phyloP scores from a whole-genome alignment of 108 stramenopile species.

The Cyclotella atomus region DNA sequence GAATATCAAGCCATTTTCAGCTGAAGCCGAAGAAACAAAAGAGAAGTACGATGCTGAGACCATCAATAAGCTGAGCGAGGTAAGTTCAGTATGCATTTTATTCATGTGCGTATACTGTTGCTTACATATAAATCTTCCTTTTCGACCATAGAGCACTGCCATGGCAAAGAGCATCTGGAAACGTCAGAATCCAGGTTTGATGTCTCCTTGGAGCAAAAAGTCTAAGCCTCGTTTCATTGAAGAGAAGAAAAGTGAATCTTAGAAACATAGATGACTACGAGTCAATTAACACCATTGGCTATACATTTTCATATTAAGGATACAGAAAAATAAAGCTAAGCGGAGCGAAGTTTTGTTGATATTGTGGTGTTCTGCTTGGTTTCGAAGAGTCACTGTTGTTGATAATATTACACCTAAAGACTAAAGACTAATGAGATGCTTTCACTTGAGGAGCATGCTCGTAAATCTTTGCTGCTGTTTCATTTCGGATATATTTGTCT shows the following conservation, averaged over 20 bases:
- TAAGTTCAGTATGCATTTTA: background rate
- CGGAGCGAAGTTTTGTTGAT: too few relatives aligned
- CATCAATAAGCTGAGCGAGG: slow-evolving; percentile 62
- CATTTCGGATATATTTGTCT: too few relatives aligned
- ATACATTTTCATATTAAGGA: slow-evolving; percentile 1
- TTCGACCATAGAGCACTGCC: slow-evolving; percentile 51
- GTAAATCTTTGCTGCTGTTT: too few relatives aligned
- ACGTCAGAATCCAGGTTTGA: slow-evolving; percentile 50
- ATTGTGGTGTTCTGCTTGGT: too few relatives aligned
- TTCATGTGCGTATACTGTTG: background rate
- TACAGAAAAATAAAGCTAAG: background rate
- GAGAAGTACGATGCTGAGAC: slow-evolving; percentile 50
- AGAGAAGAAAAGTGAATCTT: slow-evolving; percentile 47
- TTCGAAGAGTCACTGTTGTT: too few relatives aligned
- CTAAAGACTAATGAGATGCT: too few relatives aligned
- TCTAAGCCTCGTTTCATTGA: slow-evolving; percentile 32
- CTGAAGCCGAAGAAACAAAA: slow-evolving; percentile 60
- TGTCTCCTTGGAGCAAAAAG: slow-evolving; percentile 39
- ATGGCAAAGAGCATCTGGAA: slow-evolving; percentile 71
- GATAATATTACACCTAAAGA: too few relatives aligned
- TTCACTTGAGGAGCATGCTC: too few relatives aligned
- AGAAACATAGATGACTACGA: background rate
- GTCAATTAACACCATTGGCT: background rate
- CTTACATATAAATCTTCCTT: background rate
- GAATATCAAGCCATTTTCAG: slow-evolving; percentile 58